Percentiles rank a stretch among this genome's conserved stretches.
phyloP scores from a whole-genome alignment of 2,329 filamentous ascomycete species.

The Tolypocladium pustulatum region DNA sequence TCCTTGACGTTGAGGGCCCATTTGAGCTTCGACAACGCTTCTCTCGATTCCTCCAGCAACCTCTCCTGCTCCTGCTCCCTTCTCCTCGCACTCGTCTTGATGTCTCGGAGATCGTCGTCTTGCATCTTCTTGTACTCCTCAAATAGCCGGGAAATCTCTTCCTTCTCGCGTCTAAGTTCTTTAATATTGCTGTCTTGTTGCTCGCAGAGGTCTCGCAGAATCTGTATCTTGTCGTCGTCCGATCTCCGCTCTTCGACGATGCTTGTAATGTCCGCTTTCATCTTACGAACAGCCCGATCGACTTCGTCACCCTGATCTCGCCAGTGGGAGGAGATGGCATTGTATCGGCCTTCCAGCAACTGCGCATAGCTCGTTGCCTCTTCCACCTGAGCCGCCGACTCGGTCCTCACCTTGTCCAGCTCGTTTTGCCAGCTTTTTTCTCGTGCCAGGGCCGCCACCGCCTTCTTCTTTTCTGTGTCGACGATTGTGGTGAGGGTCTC shows the following conservation, averaged over 20 bases:
- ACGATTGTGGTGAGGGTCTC: slow-evolving; percentile 55
- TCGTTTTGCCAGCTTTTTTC: slow-evolving; percentile 53
- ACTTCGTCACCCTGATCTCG: slow-evolving; percentile 55
- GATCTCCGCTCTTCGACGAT: slow-evolving; percentile 44
- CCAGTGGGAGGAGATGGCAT: slow-evolving; percentile 55
- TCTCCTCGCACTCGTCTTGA: slow-evolving; percentile 45
- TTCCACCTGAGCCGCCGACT: slow-evolving; percentile 53
- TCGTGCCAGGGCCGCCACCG: slow-evolving; percentile 46
- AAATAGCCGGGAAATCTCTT: slow-evolving; percentile 49
- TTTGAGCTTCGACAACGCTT: slow-evolving; percentile 55
- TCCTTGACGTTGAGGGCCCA: slow-evolving; percentile 63
- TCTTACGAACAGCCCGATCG: slow-evolving; percentile 36
- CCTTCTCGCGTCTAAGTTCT: slow-evolving; percentile 49
- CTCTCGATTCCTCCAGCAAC: slow-evolving; percentile 46
- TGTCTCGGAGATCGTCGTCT: slow-evolving; percentile 46
- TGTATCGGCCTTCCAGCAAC: slow-evolving; percentile 61
- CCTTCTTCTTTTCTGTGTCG: slow-evolving; percentile 52
- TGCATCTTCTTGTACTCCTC: slow-evolving; percentile 55
- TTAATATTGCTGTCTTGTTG: slow-evolving; percentile 62
- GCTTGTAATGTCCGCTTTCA: slow-evolving; percentile 42
- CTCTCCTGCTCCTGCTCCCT: slow-evolving; percentile 52
- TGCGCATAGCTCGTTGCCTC: slow-evolving; percentile 54
- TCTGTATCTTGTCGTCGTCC: slow-evolving; percentile 54
- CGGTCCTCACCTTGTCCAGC: slow-evolving; percentile 50
- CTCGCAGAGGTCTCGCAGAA: slow-evolving; percentile 58